A percentile compares a stretch with the other conserved stretches of the same genome.
Conservation (phyloP, 176 grass and related monocot species). For the Avena atlantica region DNA sequence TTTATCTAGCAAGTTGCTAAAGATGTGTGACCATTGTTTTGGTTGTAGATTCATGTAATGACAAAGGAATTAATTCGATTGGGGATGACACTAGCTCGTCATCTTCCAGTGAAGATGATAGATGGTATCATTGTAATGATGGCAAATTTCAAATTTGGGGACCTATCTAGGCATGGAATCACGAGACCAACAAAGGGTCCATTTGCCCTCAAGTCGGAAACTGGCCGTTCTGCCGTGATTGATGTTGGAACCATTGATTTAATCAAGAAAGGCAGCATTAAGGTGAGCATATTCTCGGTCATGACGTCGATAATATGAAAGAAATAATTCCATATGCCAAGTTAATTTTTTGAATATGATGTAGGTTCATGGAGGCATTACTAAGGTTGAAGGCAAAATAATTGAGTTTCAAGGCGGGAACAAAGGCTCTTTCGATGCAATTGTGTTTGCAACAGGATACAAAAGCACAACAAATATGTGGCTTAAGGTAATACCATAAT, state of each 20-base stretch:
- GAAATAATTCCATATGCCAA: background rate
- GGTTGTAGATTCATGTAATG: background rate
- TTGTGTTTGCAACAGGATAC: conserved; percentile 1
- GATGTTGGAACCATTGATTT: background rate
- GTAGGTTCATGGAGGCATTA: background rate
- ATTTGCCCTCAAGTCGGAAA: background rate
- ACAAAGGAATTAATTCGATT: background rate
- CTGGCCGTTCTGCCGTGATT: background rate
- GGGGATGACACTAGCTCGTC: background rate
- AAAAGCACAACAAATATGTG: background rate
- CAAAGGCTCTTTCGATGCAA: background rate
- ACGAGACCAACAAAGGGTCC: background rate
- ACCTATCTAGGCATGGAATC: background rate
- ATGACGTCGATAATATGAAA: background rate
- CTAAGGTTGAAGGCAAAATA: background rate
- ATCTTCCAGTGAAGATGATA: background rate
- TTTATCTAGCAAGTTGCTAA: background rate
- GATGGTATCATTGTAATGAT: background rate
- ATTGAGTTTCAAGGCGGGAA: background rate
- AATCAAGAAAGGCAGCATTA: background rate
- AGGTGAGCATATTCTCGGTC: background rate
- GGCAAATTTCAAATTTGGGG: background rate
- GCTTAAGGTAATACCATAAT: background rate
- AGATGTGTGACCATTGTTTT: background rate
- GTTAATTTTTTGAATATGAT: background rate